Evolutionary conservation across 257 asterid species (phyloP).

Genomic region (Orobanche coerulescens): DNA sequence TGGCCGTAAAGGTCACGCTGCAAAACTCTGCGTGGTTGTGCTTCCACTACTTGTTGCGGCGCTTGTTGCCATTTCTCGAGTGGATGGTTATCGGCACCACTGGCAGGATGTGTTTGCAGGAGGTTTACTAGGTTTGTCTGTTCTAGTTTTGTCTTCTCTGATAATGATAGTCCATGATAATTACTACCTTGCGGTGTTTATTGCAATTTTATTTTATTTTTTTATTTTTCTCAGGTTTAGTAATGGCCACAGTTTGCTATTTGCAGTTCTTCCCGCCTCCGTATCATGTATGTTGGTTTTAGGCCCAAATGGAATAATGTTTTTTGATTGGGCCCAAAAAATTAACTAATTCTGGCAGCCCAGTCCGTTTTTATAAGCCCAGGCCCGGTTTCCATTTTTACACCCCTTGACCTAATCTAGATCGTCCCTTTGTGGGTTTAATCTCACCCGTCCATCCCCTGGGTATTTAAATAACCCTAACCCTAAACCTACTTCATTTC

Average conservation of each 20-base stretch:
- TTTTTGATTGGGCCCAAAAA: too few relatives aligned
- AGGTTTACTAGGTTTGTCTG: slow-evolving; percentile 61
- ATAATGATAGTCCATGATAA: neutral
- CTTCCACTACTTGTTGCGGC: slow-evolving; percentile 58
- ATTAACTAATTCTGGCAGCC: too few relatives aligned
- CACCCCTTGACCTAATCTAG: too few relatives aligned
- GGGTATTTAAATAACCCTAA: too few relatives aligned
- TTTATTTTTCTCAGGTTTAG: slow-evolving; percentile 53
- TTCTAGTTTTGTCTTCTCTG: neutral
- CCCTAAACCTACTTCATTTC: too few relatives aligned
- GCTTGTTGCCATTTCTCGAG: slow-evolving; percentile 64
- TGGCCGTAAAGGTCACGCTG: slow-evolving; percentile 63
- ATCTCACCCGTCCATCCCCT: too few relatives aligned
- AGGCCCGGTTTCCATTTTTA: too few relatives aligned
- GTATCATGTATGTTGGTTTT: too few relatives aligned
- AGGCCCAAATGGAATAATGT: too few relatives aligned
- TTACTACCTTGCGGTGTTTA: neutral
- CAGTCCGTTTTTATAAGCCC: too few relatives aligned
- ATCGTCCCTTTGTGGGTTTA: too few relatives aligned
- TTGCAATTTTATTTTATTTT: neutral
- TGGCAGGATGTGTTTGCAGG: slow-evolving; percentile 92
- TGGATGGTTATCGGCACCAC: slow-evolving; percentile 84
- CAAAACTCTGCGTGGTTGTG: slow-evolving; percentile 64
- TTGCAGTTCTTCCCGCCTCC: slow-evolving; percentile 92
- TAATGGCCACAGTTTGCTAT: slow-evolving; percentile 62